Conservation (phyloP, 495 filamentous ascomycete species). For the Melanomma pulvis-pyrius region DNA sequence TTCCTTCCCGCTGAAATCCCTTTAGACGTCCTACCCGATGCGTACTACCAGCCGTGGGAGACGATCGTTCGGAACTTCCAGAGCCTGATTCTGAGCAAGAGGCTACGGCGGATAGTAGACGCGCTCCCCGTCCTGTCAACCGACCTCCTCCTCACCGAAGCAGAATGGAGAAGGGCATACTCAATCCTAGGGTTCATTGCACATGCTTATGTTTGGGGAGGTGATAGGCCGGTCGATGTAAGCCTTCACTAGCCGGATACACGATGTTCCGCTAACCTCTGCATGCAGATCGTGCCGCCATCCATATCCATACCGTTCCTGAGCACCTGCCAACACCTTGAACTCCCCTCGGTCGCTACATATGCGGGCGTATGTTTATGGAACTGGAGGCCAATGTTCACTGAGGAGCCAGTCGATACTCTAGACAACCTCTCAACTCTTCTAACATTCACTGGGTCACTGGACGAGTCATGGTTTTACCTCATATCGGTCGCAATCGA, state of each 20-base stretch:
- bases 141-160: constrained; percentile 72
- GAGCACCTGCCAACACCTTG: constrained; percentile 74
- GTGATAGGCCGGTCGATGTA: constrained; percentile 77
- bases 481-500: constrained; percentile 94
- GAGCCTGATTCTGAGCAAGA: constrained; percentile 77
- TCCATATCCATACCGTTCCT: constrained; percentile 82
- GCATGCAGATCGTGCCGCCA: constrained; percentile 75
- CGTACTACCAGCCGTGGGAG: constrained; percentile 95
- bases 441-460: constrained; percentile 88
- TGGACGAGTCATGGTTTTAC: constrained; percentile 99
- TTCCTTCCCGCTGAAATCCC: constrained; percentile 88
- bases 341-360: constrained; percentile 91
- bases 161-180: constrained; percentile 93
- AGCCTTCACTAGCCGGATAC: constrained; percentile 18
- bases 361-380: constrained; percentile 90
- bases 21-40: constrained; percentile 74
- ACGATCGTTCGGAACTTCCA: constrained; percentile 81
- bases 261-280: constrained; percentile 19
- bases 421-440: constrained; percentile 83
- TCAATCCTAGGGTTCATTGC: constrained; percentile 82
- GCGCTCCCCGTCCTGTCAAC: constrained; percentile 80
- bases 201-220: constrained; percentile 95
- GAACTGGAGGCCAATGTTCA: constrained; percentile 92
- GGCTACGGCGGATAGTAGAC: constrained; percentile 75
- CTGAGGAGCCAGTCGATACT: constrained; percentile 74